Evolutionary conservation across 352 stramenopile species (phyloP).

Genomic region (Lagenidium giganteum): DNA sequence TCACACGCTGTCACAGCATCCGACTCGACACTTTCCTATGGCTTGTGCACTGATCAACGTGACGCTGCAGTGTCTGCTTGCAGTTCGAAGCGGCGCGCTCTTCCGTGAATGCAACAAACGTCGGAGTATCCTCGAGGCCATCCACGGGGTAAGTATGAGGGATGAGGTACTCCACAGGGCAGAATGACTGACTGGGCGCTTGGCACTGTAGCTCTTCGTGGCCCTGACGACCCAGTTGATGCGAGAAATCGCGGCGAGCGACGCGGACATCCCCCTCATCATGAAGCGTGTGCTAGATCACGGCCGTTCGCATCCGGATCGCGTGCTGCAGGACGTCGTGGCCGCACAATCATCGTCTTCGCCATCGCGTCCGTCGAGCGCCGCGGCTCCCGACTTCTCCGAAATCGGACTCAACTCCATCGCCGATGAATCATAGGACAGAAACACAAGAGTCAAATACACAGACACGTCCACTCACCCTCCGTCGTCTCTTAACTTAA

Average conservation of each 20-base stretch:
- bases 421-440: conserved; percentile 14
- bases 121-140: conserved; percentile 37
- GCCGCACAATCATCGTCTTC: background rate
- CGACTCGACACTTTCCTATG: conserved; percentile 64
- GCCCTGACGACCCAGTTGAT: conserved; percentile 34
- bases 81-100: conserved; percentile 61
- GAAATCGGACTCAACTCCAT: conserved; percentile 60
- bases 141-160: conserved; percentile 49
- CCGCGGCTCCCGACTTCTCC: conserved; percentile 33
- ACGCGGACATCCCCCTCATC: conserved; percentile 46
- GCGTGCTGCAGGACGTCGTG: background rate
- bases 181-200: conserved; percentile 1
- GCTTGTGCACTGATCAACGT: conserved; percentile 74
- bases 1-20: conserved; percentile 43
- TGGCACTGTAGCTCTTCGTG: conserved; percentile 30
- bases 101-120: conserved; percentile 44
- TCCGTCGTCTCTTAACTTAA: conserved; percentile 33
- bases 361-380: conserved; percentile 8
- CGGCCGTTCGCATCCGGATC: conserved; percentile 26
- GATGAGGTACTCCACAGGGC: background rate
- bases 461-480: conserved; percentile 4
- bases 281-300: conserved; percentile 54
- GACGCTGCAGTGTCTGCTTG: conserved; percentile 57
- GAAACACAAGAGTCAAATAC: background rate
- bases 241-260: conserved; percentile 32